Evolutionary conservation across 129 eudicot species (phyloP), one percentile per base, ranked within the genome.

Genomic region (Flaveria brownii): DNA sequence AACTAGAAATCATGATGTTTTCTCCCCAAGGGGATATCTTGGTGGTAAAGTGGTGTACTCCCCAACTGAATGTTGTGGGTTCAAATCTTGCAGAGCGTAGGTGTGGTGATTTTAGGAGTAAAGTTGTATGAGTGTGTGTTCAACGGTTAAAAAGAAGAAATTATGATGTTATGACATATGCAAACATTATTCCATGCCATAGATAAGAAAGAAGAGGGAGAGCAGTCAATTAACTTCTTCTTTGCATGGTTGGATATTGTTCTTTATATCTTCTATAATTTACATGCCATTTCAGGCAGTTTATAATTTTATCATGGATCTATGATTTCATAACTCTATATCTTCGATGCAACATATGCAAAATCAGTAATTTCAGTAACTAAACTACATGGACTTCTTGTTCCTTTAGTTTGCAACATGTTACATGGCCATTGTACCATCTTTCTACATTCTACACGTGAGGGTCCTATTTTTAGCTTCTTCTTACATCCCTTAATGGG

Each of bases 271-370:
- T 41, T 22, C 18, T 59, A 59, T 74, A n/a, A 7, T 23, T 59
- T 57, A 20, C 55, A 60, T 45, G 20, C 26, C 22, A 74, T n/a
- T 47, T 10, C 28, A 17, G 26, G 60, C 26, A 61, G 28, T 20
- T 74, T 61, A 25, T 25, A 60, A 61, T 26, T 14, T 45, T 61
- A 61, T 74, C 46, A 26, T 45, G 30, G 47, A 16, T 45, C 33
- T 61, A 36, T 46, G 70, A 61, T 74, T 30, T 15, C 33, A 61
- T 71, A 28, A 52, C 47, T n/a, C 47, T 57, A 71, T 30, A 51
- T n/a, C 47, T 50, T 71, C 17, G 30, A 71, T 71, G 76, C n/a
- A 47, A 70, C 56, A 59, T 73, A 59, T 42, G 42, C 68, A 73
- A 59, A 73, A 5, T 45, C 69, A 14, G 15, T 41, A 41, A 46